These are phyloP conservation scores for Phytophthora cactorum DNA, from an alignment of 352 stramenopile genomes.

Conservation along the genomic window DNA sequence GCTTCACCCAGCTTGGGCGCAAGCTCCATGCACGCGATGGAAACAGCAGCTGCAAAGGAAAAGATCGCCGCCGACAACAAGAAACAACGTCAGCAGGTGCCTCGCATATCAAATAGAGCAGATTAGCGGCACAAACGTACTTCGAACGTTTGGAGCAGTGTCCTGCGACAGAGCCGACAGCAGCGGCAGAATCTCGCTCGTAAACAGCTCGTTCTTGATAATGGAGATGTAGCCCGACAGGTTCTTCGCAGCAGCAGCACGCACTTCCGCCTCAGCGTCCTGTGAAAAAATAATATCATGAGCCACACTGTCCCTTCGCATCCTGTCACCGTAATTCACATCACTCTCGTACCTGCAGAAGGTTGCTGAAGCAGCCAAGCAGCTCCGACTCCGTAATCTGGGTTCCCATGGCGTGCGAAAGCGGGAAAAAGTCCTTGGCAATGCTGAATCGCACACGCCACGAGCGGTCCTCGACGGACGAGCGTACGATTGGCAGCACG, in stretches of 20 bases:
- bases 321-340: background rate
- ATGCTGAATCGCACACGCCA: constrained; percentile 95
- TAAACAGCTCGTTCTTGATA: constrained; percentile 91
- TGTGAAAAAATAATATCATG: constrained; percentile 25
- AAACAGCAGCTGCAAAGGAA: constrained; percentile 66
- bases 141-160: constrained; percentile 88
- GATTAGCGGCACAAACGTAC: constrained; percentile 40
- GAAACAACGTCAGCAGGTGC: constrained; percentile 12
- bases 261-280: constrained; percentile 94
- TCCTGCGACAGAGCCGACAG: constrained; percentile 93
- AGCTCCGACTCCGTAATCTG: constrained; percentile 90
- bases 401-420: constrained; percentile 77
- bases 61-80: constrained; percentile 1
- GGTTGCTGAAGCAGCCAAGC: constrained; percentile 89
- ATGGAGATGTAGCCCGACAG: constrained; percentile 93
- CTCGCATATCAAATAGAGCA: background rate
- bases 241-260: constrained; percentile 92
- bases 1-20: constrained; percentile 91
- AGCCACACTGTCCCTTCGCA: background rate
- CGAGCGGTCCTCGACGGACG: constrained; percentile 85
- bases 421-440: constrained; percentile 92
- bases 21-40: constrained; percentile 93
- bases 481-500: constrained; percentile 77
- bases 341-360: constrained; percentile 77
- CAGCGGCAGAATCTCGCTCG: constrained; percentile 89